Percentiles rank a stretch among this genome's conserved stretches.
Conservation (phyloP, 1,139 yeast genomes). For the Arxiozyma slooffiae region DNA sequence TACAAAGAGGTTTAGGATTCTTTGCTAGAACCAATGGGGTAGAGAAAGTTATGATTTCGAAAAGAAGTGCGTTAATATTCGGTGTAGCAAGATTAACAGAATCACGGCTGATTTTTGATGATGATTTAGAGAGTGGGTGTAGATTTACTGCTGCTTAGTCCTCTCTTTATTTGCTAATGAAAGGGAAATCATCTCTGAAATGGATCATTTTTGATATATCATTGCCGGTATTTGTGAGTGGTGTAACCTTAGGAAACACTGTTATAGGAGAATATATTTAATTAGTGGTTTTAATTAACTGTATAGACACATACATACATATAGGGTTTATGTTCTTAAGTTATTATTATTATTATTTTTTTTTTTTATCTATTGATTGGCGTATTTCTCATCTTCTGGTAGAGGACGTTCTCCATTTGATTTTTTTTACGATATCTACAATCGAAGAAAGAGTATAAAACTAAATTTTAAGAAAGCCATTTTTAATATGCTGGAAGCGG, state of each 20-base stretch:
- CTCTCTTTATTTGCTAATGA: slow-evolving; percentile 61
- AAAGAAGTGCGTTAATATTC: slow-evolving; percentile 34
- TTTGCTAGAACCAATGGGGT: slow-evolving; percentile 3
- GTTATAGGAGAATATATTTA: slow-evolving; percentile 60
- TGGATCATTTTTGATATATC: slow-evolving; percentile 37
- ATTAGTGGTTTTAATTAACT: slow-evolving; percentile 20
- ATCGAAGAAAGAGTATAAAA: no score
- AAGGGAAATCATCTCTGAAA: slow-evolving; percentile 53
- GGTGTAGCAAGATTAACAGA: slow-evolving; percentile 71
- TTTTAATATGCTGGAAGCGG: neutral
- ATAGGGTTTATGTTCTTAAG: neutral
- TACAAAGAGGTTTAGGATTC: neutral
- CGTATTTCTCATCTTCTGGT: neutral
- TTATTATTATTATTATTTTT: no score
- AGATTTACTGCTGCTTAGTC: slow-evolving; percentile 90
- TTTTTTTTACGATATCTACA: neutral
- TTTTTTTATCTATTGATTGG: neutral
- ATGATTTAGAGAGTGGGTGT: slow-evolving; percentile 73
- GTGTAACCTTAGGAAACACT: slow-evolving; percentile 54
- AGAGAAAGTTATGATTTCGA: neutral
- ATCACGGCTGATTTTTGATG: slow-evolving; percentile 71
- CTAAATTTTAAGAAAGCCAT: neutral
- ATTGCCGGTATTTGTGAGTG: slow-evolving; percentile 53
- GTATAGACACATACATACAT: neutral
- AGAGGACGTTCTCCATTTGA: neutral